Base-by-base conservation (phyloP, 352 stramenopile species). In the Phytophthora vignae region DNA sequence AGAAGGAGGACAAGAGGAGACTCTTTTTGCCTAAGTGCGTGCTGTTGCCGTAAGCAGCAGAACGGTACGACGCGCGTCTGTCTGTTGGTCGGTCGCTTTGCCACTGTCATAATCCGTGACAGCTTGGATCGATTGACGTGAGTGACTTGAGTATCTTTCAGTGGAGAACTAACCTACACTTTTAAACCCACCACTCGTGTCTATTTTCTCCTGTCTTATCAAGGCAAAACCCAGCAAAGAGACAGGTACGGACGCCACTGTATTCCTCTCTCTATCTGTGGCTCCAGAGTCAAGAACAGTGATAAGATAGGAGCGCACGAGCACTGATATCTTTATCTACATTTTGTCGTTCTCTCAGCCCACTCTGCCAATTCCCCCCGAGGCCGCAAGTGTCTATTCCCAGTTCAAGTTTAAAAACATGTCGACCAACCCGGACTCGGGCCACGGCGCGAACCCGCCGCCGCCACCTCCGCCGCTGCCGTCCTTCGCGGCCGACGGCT, bases 401-500 rank as follows among this genome's bases (percentile, higher is more conserved):
- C 46, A 52, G 31, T 56, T 61, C 14, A 49, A 21, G 14, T n/a
- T 60, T 25, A 44, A 29, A 14, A 60, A 54, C 29, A 76, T 71
- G 61, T 67, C 61, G 21, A 58, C 69, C 12, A 76, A 78, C 36
- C 42, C 62, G 11, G 46, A 73, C 27, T 67, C 62, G 5, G 36
- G 64, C 31, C 52, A 53, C 63, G 67, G 66, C 58, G 56, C 38
- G 21, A 71, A 66, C 31, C 55, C 58, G 7, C 64, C 62, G 40
- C 67, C 67, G 17, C 73, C 76, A 9, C 29, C 29, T 33, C 29
- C 29, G 29, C 69, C 73, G 12, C 58, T 79, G 7, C 76, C 72
- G 25, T 74, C 69, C 31, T 79, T 79, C 42, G 76, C 64, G 15
- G 66, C 69, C 31, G 66, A 78, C 56, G 55, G 54, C 60, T 81